Base-by-base conservation (phyloP, 1,284 basidiomycete species). In the Moniliophthora roreri region DNA sequence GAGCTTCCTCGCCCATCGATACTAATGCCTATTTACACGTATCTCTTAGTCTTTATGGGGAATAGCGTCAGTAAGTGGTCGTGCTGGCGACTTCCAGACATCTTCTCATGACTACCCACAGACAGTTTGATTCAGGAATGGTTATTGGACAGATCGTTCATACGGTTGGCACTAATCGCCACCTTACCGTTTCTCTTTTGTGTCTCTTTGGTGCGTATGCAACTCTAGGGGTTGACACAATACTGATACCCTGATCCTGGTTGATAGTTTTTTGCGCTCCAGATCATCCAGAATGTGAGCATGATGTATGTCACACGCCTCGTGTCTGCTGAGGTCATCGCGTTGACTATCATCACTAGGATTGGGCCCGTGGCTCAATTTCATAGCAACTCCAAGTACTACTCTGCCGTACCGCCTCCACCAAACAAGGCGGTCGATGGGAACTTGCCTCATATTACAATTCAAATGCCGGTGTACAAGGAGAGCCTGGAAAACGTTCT, bases 391-490 rank as follows among this genome's bases (percentile, higher is more conserved):
- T 85, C 83, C 0, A 82, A 80, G 56, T 89, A 87, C 66, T 89
- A 89, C 67, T 84, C 81, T 20, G 87, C 86, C 18, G 57, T 82
- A 45, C 76, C 74, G 26, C 84, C 86, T 0, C 65, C 65, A 3
- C 68, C 82, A 4, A 81, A 47, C 34, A 41, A 41, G 10, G 11
- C 28, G 18, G 75, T 83, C 7, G 85, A 87, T 55, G 69, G 75
- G 6, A 71, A 72, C 49, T 73, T 91, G 0, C 89, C 89, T 4
- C 89, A 91, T 62, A 77, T 91, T 58, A 89, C 89, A 0, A 84
- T 91, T 57, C 84, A 90, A 63, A 85, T 92, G 81, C 90, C 90
- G 0, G 89, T 91, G 24, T 92, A 89, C 74, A 90, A 90, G 68
- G 89, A 89, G 69, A 82, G 80, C 56, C 70, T 85, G 26, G 74